A percentile compares a stretch with the other conserved stretches of the same genome.
phyloP scores from a whole-genome alignment of 2,329 filamentous ascomycete genomes.

The Xylariaceae sp. region DNA sequence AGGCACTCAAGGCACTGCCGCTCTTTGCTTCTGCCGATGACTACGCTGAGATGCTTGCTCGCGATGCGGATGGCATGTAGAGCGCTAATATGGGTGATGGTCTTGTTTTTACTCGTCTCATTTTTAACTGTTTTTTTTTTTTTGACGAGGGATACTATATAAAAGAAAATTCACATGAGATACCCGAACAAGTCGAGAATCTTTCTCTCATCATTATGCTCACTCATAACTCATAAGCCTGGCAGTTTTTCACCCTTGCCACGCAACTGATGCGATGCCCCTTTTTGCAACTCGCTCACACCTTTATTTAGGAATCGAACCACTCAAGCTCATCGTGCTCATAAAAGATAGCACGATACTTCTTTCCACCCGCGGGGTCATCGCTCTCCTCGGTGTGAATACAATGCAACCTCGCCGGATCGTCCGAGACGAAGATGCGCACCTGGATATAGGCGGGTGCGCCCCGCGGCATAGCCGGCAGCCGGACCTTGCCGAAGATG shows the following conservation, averaged over 20 bases:
- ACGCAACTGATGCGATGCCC: background rate
- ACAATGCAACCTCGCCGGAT: constrained; percentile 40
- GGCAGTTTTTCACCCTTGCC: background rate
- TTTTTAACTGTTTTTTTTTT: background rate
- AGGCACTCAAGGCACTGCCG: constrained; percentile 82
- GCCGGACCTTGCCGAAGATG: constrained; percentile 45
- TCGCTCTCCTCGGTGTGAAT: constrained; percentile 45
- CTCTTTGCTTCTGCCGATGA: constrained; percentile 92
- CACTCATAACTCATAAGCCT: background rate
- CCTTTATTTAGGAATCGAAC: constrained; percentile 44
- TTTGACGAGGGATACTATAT: constrained; percentile 5
- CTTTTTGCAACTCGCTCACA: constrained; percentile 37
- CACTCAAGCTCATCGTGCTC: constrained; percentile 46
- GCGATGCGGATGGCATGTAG: constrained; percentile 54
- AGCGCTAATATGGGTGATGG: background rate
- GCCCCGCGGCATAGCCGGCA: constrained; percentile 38
- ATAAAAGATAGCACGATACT: constrained; percentile 43
- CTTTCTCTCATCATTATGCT: background rate
- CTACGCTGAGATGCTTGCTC: constrained; percentile 77
- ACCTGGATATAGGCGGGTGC: constrained; percentile 44
- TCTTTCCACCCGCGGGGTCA: constrained; percentile 38
- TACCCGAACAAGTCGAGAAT: constrained; percentile 19
- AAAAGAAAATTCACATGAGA: constrained; percentile 18
- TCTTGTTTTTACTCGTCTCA: constrained; percentile 5
- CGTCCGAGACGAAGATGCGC: constrained; percentile 41